A percentile compares a stretch with the other conserved stretches of the same genome.
phyloP scores from a whole-genome alignment of 2,329 filamentous ascomycete species.

The Hypoxylon sp. region DNA sequence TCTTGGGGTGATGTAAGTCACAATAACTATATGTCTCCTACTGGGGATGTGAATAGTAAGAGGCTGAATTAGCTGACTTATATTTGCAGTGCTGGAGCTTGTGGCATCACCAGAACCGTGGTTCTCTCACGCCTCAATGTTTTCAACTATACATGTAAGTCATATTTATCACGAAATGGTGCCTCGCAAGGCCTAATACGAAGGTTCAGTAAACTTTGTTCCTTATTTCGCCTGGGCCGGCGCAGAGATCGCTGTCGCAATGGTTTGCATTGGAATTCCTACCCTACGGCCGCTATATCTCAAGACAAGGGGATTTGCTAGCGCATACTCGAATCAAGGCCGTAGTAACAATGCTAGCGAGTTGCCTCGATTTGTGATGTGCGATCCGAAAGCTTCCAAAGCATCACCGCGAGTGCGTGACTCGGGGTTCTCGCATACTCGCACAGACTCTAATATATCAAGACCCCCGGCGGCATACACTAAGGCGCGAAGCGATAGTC shows the following conservation, averaged over 20 bases:
- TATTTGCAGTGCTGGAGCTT: conserved; percentile 53
- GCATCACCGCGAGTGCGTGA: conserved; percentile 38
- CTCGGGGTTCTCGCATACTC: conserved; percentile 48
- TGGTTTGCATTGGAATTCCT: conserved; percentile 51
- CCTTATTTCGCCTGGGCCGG: conserved; percentile 53
- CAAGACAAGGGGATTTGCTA: conserved; percentile 46
- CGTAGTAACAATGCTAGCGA: conserved; percentile 40
- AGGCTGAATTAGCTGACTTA: conserved; percentile 17
- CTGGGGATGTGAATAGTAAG: background rate
- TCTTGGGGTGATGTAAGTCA: conserved; percentile 51
- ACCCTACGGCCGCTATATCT: conserved; percentile 51
- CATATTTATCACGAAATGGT: background rate
- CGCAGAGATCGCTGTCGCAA: conserved; percentile 51
- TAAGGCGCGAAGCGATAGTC: conserved; percentile 50
- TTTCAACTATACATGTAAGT: conserved; percentile 51
- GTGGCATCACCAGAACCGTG: conserved; percentile 53
- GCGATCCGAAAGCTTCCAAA: conserved; percentile 29
- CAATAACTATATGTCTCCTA: background rate
- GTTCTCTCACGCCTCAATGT: conserved; percentile 49
- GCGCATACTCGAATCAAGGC: conserved; percentile 37
- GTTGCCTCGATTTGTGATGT: conserved; percentile 53
- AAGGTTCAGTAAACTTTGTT: conserved; percentile 50
- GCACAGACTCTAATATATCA: conserved; percentile 30
- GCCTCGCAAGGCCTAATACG: background rate
- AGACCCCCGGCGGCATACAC: conserved; percentile 47